Conservation (phyloP, 2,329 filamentous ascomycete genomes). For the Hypoxylon sp. region DNA sequence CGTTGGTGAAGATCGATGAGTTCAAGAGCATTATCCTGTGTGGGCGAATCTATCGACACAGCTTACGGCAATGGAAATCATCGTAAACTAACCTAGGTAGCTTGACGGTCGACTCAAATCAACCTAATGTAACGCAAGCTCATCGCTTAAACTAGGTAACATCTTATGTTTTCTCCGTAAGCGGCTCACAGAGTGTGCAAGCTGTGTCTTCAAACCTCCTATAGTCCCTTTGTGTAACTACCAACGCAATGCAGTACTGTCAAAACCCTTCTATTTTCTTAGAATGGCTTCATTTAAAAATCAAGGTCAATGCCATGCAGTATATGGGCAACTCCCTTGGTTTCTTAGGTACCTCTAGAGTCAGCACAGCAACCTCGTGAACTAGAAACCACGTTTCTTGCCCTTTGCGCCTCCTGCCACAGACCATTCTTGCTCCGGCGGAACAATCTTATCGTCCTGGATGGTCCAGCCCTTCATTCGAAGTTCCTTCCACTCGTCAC, state of each 20-base stretch:
- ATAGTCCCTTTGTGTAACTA: background rate
- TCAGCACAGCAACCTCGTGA: background rate
- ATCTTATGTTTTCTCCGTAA: background rate
- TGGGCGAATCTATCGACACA: background rate
- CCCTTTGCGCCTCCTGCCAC: slow-evolving; percentile 45
- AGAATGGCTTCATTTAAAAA: background rate
- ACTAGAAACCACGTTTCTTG: slow-evolving; percentile 21
- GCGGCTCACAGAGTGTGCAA: background rate
- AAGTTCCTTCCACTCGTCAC: slow-evolving; percentile 78
- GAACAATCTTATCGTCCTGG: slow-evolving; percentile 63
- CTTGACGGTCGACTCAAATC: background rate
- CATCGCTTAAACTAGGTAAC: background rate
- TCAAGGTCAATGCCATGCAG: slow-evolving; percentile 3
- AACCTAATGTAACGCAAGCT: background rate
- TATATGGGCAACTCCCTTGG: background rate
- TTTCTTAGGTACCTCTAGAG: background rate
- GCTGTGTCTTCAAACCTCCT: background rate
- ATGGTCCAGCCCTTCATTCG: slow-evolving; percentile 77
- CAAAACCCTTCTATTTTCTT: background rate
- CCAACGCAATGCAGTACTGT: slow-evolving; percentile 6
- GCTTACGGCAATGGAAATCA: background rate
- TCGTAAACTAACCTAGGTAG: background rate
- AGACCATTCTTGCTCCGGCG: slow-evolving; percentile 54
- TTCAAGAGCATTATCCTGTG: slow-evolving; percentile 5
- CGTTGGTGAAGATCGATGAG: slow-evolving; percentile 3